Evolutionary conservation across 208 protist species (phyloP), one percentile per base, ranked within the genome.

Genomic region (Acanthamoeba lenticulata): DNA sequence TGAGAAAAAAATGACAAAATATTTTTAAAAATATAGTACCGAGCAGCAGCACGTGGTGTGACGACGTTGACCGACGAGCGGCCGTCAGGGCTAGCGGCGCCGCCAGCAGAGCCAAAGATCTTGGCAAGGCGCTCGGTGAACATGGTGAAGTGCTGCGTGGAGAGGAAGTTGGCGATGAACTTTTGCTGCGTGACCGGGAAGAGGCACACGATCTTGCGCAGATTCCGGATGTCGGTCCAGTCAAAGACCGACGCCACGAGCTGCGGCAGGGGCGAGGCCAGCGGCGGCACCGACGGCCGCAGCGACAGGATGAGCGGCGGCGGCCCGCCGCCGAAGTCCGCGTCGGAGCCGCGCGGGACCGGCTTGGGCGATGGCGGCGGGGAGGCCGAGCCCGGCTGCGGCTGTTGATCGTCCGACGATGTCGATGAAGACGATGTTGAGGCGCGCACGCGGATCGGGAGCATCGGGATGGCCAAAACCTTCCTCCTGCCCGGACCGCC

Each of bases 141-240:
- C 13, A 89, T 29, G 29, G 79, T 89, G 49, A 89, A 89, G 45
- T 89, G 79, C 29, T 89, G 79, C 9, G 79, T 89, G 44, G 60
- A 89, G 45, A 89, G 79, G 45, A 89, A 89, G 45, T 62, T 52
- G 45, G 45, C 29, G 6, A 89, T 89, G 45, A 89, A 89, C 45
- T 60, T 36, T 27, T 89, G 49, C 79, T 89, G 79, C 21, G 79
- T 62, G 29, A 62, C 45, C 79, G 79, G 79, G 34, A 89, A 89
- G 19, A 89, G 79, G 45, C 49, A 27, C 44, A 89, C 45, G 44
- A 89, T 36, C 45, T 62, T 89, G 1, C 60, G 29, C 40, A 89
- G 79, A 1, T 57, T 36, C 27, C 60, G 29, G 42, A 65, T 89
- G 45, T 62, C 49, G 27, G 45, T 62, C 42, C 42, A 89, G 79